These are phyloP conservation scores for Xylaria sp. DNA, from an alignment of 2,329 filamentous ascomycete genomes.

Conservation along the genomic window DNA sequence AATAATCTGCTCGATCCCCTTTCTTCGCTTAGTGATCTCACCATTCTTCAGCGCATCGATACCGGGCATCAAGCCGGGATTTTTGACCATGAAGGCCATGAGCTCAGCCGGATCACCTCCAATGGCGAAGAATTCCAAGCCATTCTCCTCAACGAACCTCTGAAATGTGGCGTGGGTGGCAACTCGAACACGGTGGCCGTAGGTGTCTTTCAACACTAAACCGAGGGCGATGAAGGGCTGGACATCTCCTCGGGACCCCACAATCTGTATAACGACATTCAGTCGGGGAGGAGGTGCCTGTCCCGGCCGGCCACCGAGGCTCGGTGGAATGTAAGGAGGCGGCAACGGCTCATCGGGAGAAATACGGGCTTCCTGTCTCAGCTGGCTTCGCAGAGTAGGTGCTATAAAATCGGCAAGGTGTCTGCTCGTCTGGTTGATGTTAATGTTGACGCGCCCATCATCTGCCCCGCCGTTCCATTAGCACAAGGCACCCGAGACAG, in stretches of 20 bases:
- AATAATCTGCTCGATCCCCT: constrained; percentile 75
- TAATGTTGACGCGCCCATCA: constrained; percentile 83
- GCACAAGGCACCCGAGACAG: constrained; percentile 1
- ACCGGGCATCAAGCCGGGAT: constrained; percentile 78
- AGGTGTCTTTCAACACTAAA: constrained; percentile 58
- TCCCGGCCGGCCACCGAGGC: constrained; percentile 72
- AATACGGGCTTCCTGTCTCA: constrained; percentile 59
- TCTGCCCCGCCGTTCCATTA: constrained; percentile 55
- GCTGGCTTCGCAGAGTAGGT: constrained; percentile 69
- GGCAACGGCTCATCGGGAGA: constrained; percentile 60
- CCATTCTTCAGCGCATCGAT: constrained; percentile 74
- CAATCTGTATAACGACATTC: constrained; percentile 67
- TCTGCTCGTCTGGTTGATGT: constrained; percentile 76
- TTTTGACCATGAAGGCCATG: constrained; percentile 77
- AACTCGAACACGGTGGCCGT: constrained; percentile 66
- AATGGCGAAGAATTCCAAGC: constrained; percentile 67
- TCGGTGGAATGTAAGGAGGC: constrained; percentile 78
- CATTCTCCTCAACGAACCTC: constrained; percentile 63
- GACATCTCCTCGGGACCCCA: constrained; percentile 64
- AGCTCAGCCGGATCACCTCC: constrained; percentile 66
- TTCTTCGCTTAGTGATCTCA: constrained; percentile 73
- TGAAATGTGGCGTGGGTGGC: constrained; percentile 67
- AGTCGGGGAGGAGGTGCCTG: constrained; percentile 52
- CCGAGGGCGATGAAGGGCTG: constrained; percentile 70
- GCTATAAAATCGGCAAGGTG: constrained; percentile 74